Percentiles rank a stretch among this genome's conserved stretches.
phyloP scores from a whole-genome alignment of 1,139 yeast species.

The Casaregolazyma lundiana region DNA sequence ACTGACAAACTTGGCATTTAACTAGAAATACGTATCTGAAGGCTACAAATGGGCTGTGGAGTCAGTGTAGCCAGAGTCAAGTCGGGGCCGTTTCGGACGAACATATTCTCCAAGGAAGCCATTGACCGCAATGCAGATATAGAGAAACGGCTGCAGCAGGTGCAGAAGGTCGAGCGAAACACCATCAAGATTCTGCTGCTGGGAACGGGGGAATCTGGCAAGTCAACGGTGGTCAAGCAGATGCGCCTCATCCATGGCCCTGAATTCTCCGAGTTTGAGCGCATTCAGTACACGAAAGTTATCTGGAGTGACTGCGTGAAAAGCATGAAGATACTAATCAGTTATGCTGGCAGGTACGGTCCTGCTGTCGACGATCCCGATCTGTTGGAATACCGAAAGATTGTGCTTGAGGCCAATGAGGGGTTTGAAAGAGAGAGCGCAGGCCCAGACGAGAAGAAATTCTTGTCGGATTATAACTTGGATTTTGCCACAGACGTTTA shows the following conservation, averaged over 20 bases:
- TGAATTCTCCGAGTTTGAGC: slow-evolving; percentile 76
- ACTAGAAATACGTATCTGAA: too few species aligned
- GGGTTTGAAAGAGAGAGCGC: slow-evolving; percentile 12
- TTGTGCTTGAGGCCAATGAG: slow-evolving; percentile 15
- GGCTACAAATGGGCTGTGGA: not conserved
- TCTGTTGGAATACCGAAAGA: slow-evolving; percentile 9
- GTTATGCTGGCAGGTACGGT: slow-evolving; percentile 27
- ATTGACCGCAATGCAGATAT: slow-evolving; percentile 9
- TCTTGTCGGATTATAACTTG: slow-evolving; percentile 6
- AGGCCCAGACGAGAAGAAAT: slow-evolving; percentile 13
- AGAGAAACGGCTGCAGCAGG: slow-evolving; percentile 31
- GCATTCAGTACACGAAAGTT: slow-evolving; percentile 78
- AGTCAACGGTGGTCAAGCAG: slow-evolving; percentile 93
- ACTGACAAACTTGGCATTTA: too few species aligned
- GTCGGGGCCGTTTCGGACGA: too few species aligned
- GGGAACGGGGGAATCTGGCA: slow-evolving; percentile 97
- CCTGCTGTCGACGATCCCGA: slow-evolving; percentile 8
- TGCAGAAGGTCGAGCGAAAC: slow-evolving; percentile 19
- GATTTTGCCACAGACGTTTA: slow-evolving; percentile 10
- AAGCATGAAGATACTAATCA: slow-evolving; percentile 74
- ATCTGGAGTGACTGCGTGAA: slow-evolving; percentile 93
- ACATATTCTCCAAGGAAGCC: not conserved
- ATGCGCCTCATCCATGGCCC: slow-evolving; percentile 80
- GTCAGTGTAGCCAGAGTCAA: not conserved
- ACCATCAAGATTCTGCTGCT: slow-evolving; percentile 59